phyloP scores from a whole-genome alignment of 1,284 basidiomycete genomes.

The Sporisorium graminicola region DNA sequence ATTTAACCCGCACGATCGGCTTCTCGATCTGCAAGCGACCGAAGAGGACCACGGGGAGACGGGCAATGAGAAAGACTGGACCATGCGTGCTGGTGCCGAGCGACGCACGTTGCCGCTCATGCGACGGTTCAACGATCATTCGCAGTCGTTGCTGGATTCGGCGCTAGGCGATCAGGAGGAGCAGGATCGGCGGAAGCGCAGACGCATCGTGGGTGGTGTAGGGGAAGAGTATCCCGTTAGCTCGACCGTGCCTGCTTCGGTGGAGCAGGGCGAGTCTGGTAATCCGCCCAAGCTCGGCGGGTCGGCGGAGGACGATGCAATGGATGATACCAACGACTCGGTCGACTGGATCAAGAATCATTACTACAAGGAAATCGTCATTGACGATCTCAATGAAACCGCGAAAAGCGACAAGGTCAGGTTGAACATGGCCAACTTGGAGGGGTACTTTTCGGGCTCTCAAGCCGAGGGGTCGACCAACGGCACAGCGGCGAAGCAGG shows the following conservation, averaged over 20 bases:
- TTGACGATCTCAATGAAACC: constrained; percentile 84
- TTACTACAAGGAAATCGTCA: constrained; percentile 81
- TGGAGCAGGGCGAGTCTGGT: constrained; percentile 13
- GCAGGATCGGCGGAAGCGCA: constrained; percentile 32
- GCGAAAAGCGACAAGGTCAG: constrained; percentile 78
- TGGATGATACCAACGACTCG: constrained; percentile 29
- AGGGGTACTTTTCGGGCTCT: constrained; percentile 31
- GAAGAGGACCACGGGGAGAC: constrained; percentile 92
- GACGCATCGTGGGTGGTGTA: constrained; percentile 61
- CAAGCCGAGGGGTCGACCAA: not conserved
- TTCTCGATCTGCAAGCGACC: constrained; percentile 88
- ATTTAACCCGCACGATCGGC: constrained; percentile 79
- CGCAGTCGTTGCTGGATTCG: constrained; percentile 82
- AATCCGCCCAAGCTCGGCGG: constrained; percentile 28
- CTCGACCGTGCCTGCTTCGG: constrained; percentile 2
- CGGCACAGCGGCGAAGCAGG: constrained; percentile 53
- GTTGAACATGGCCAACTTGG: constrained; percentile 77
- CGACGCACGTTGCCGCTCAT: constrained; percentile 89
- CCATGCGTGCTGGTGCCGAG: constrained; percentile 95
- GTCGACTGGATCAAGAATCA: constrained; percentile 44
- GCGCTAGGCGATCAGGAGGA: constrained; percentile 66
- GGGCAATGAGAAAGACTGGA: constrained; percentile 87
- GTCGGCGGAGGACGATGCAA: constrained; percentile 11
- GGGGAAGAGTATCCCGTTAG: constrained; percentile 58
- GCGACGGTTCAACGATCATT: constrained; percentile 97